Conservation (phyloP, 2,329 filamentous ascomycete genomes). For the Pseudogymnoascus sp. region DNA sequence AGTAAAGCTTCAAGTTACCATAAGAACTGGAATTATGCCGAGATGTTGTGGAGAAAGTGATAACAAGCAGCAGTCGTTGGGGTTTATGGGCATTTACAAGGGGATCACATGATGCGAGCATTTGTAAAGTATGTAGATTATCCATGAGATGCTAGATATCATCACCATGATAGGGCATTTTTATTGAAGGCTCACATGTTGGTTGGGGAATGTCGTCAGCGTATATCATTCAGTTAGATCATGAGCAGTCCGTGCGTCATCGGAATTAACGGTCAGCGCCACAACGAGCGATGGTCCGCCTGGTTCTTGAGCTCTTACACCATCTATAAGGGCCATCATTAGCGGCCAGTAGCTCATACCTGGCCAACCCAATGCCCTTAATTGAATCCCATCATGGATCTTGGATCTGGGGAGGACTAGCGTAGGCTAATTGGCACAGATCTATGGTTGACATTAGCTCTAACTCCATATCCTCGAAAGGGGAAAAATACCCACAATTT, state of each 20-base stretch:
- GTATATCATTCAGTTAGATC: neutral
- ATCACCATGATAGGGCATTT: conserved; percentile 6
- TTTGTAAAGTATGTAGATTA: neutral
- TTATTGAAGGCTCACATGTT: neutral
- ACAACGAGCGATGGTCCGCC: neutral
- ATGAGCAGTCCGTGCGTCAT: neutral
- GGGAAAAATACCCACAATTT: conserved; percentile 4
- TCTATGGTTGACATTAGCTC: conserved; percentile 2
- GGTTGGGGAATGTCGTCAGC: neutral
- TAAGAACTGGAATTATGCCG: neutral
- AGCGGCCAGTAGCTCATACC: neutral
- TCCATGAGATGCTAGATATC: conserved; percentile 4
- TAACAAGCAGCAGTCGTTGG: neutral
- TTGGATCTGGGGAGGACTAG: conserved; percentile 7
- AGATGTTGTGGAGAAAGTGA: conserved; percentile 3
- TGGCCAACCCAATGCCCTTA: neutral
- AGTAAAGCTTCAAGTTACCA: neutral
- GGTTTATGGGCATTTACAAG: neutral
- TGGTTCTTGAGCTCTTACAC: neutral
- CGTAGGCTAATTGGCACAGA: neutral
- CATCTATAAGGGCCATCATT: neutral
- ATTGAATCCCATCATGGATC: conserved; percentile 1
- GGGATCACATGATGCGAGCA: neutral
- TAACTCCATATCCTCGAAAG: neutral
- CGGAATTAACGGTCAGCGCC: neutral